Evolutionary conservation across 225 moss, liverwort and hornwort species (phyloP).

Genomic region (Polytrichum commune): DNA sequence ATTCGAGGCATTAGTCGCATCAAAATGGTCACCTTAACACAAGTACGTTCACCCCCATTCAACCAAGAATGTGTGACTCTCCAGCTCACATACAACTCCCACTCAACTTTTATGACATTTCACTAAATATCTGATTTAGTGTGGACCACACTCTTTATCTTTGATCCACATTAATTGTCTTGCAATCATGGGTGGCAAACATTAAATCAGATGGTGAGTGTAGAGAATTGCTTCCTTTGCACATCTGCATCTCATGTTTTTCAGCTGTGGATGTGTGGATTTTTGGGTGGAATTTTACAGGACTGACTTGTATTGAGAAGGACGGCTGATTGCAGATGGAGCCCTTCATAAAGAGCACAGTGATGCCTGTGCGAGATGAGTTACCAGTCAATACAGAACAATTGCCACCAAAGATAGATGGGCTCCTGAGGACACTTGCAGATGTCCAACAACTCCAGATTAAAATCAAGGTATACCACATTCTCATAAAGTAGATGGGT

Average conservation of each 20-base stretch:
- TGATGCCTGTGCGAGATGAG: constrained; percentile 69
- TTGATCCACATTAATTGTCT: too few species aligned
- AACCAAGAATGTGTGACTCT: background rate
- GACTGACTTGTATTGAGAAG: background rate
- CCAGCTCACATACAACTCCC: too few species aligned
- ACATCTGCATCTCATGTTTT: background rate
- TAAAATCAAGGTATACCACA: constrained; percentile 73
- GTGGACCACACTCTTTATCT: too few species aligned
- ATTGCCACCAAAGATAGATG: constrained; percentile 43
- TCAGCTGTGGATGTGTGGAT: background rate
- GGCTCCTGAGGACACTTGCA: constrained; percentile 57
- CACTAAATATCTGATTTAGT: too few species aligned
- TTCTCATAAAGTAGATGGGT: too few species aligned
- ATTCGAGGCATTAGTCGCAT: constrained; percentile 90
- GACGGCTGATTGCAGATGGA: constrained; percentile 61
- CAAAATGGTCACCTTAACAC: constrained; percentile 78
- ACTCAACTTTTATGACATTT: too few species aligned
- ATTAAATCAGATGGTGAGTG: too few species aligned
- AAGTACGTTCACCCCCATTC: constrained; percentile 35
- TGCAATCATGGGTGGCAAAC: too few species aligned
- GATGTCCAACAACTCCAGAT: constrained; percentile 88
- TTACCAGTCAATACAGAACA: constrained; percentile 53
- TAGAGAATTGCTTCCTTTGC: too few species aligned
- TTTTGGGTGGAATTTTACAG: background rate
- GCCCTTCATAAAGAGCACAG: constrained; percentile 88